Evolutionary conservation across 1,284 basidiomycete genomes (phyloP).

Genomic region (Moniliella sp.): DNA sequence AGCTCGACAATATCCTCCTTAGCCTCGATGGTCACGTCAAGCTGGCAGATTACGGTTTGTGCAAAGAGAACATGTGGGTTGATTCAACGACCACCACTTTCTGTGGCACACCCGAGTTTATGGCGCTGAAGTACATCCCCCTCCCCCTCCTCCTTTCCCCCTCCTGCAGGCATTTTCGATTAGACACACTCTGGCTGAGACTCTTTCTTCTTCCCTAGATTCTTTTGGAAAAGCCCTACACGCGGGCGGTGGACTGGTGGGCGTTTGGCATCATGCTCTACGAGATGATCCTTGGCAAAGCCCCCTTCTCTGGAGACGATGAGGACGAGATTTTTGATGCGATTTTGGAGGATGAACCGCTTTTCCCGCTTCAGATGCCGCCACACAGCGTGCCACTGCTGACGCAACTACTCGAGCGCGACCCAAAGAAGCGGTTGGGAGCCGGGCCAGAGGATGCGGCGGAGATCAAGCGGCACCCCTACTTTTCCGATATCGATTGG

Average conservation of each 20-base stretch:
- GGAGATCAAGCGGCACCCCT: constrained; percentile 89
- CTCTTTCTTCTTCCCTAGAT: constrained; percentile 43
- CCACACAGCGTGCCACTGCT: constrained; percentile 84
- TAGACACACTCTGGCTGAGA: background rate
- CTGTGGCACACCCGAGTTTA: constrained; percentile 98
- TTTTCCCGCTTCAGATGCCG: constrained; percentile 99
- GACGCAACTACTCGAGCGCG: constrained; percentile 62
- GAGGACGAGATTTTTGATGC: constrained; percentile 99
- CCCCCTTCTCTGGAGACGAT: constrained; percentile 94
- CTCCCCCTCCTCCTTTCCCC: background rate
- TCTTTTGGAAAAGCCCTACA: constrained; percentile 87
- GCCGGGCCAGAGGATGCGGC: constrained; percentile 80
- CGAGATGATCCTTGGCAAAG: constrained; percentile 95
- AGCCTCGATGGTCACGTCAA: constrained; percentile 95
- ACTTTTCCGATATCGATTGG: constrained; percentile 93
- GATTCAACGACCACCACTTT: constrained; percentile 95
- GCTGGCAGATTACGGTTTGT: constrained; percentile 93
- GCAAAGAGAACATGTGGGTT: constrained; percentile 97
- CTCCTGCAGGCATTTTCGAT: background rate
- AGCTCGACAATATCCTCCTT: constrained; percentile 80
- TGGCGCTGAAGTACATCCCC: constrained; percentile 70
- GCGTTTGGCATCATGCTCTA: constrained; percentile 96
- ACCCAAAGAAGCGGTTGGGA: constrained; percentile 76
- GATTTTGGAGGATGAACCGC: constrained; percentile 89
- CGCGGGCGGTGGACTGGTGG: constrained; percentile 98